These are phyloP conservation scores for Nannizzia gypsea DNA, from an alignment of 2,329 filamentous ascomycete species.

Conservation along the genomic window DNA sequence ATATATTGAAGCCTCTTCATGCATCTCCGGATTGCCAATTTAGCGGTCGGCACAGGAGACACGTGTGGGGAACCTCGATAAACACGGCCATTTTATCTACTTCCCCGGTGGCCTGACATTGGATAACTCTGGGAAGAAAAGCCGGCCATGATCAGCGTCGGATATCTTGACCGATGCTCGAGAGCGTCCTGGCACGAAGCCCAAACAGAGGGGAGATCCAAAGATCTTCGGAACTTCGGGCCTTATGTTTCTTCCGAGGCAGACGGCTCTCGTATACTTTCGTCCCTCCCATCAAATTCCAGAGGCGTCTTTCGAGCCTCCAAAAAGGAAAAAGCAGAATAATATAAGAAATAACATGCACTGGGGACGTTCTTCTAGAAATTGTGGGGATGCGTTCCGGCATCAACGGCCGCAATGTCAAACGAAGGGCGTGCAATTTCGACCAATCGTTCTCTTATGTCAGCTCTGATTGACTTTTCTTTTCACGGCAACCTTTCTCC, in stretches of 20 bases:
- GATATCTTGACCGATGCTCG: not conserved
- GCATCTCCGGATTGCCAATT: not conserved
- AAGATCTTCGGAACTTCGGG: not conserved
- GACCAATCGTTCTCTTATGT: conserved; percentile 2
- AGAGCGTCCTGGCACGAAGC: not conserved
- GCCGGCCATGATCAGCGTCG: not conserved
- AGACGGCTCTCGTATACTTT: not conserved
- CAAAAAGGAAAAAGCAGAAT: not conserved
- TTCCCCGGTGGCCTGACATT: not conserved
- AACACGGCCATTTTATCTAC: not conserved
- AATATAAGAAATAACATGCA: not conserved
- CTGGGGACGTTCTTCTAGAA: conserved; percentile 3
- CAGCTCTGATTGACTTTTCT: not conserved
- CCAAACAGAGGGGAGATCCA: not conserved
- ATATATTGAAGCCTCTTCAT: not conserved
- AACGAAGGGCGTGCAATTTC: conserved; percentile 6
- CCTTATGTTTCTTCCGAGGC: not conserved
- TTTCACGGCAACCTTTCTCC: not conserved
- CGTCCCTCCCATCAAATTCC: not conserved
- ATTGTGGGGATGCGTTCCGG: not conserved
- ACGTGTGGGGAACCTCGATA: not conserved
- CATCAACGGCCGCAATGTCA: conserved; percentile 5
- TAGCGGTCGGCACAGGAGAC: not conserved
- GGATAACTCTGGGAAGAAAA: not conserved
- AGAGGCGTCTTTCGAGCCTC: not conserved